Conservation (phyloP, 2,329 filamentous ascomycete genomes). For the Alternaria gansuensis region DNA sequence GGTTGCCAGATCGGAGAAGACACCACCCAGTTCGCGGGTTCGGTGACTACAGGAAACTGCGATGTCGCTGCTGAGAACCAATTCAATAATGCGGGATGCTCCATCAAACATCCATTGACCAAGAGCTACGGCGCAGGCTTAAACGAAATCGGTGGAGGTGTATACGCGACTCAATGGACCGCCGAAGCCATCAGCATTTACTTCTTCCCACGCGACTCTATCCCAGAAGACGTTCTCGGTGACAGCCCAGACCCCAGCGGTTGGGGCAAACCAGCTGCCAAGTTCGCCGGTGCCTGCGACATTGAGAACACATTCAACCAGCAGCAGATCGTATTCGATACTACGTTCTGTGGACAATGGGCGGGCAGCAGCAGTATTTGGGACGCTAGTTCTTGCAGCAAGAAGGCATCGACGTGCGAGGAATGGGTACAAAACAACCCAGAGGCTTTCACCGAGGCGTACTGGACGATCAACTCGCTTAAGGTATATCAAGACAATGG, state of each 20-base stretch:
- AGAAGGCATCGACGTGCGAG: slow-evolving; percentile 71
- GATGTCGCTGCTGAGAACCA: slow-evolving; percentile 56
- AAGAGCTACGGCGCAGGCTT: slow-evolving; percentile 63
- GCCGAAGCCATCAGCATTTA: slow-evolving; percentile 75
- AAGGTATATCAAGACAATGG: slow-evolving; percentile 52
- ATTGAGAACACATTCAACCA: slow-evolving; percentile 74
- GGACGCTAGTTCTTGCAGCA: slow-evolving; percentile 66
- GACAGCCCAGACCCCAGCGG: slow-evolving; percentile 68
- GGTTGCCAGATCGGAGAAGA: slow-evolving; percentile 55
- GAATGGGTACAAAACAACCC: slow-evolving; percentile 78
- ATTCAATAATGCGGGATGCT: slow-evolving; percentile 54
- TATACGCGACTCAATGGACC: slow-evolving; percentile 70
- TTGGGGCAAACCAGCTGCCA: slow-evolving; percentile 76
- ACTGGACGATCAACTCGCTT: slow-evolving; percentile 71
- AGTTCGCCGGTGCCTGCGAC: slow-evolving; percentile 74
- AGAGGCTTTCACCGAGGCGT: slow-evolving; percentile 73
- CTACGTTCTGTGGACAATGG: slow-evolving; percentile 88
- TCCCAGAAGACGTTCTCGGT: slow-evolving; percentile 70
- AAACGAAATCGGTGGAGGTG: slow-evolving; percentile 58
- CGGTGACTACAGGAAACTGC: slow-evolving; percentile 59
- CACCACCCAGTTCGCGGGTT: slow-evolving; percentile 59
- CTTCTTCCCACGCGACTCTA: slow-evolving; percentile 76
- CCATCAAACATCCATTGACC: slow-evolving; percentile 53
- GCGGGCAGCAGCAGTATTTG: slow-evolving; percentile 72
- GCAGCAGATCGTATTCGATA: slow-evolving; percentile 82